phyloP scores from a whole-genome alignment of 768 basidiomycete species.

The Pleurotus cornucopiae region DNA sequence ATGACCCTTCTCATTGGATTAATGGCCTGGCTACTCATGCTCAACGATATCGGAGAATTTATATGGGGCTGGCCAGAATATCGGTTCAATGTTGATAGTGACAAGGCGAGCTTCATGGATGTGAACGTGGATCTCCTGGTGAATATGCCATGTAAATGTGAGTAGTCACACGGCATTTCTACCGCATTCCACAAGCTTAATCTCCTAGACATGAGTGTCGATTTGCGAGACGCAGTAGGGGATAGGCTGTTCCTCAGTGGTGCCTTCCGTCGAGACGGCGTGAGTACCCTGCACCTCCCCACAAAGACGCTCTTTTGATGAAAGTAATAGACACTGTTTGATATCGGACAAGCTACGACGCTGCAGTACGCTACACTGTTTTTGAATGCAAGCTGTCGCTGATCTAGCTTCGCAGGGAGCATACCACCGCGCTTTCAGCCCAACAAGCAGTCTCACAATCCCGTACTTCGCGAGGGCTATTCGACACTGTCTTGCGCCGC shows the following conservation, averaged over 20 bases:
- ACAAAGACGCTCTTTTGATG: neutral
- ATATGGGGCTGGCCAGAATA: conserved; percentile 93
- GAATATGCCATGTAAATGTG: conserved; percentile 90
- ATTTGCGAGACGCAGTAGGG: conserved; percentile 90
- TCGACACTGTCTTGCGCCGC: conserved; percentile 49
- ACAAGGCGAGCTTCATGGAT: conserved; percentile 57
- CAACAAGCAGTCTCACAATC: conserved; percentile 70
- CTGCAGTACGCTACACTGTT: conserved; percentile 44
- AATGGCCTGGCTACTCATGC: conserved; percentile 66
- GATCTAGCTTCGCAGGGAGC: conserved; percentile 38
- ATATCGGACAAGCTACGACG: conserved; percentile 73
- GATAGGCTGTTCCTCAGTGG: conserved; percentile 82
- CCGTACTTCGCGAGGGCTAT: conserved; percentile 68
- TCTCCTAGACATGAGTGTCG: conserved; percentile 71
- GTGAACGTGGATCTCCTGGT: conserved; percentile 92
- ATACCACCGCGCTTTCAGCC: conserved; percentile 63
- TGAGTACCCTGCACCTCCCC: conserved; percentile 27
- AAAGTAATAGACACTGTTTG: conserved; percentile 61
- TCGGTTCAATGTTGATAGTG: conserved; percentile 81
- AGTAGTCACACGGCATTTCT: conserved; percentile 26
- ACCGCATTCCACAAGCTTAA: neutral
- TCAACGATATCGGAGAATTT: conserved; percentile 89
- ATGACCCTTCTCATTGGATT: conserved; percentile 69
- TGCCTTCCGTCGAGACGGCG: conserved; percentile 81
- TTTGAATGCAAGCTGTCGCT: conserved; percentile 1